phyloP scores from a whole-genome alignment of 2,329 filamentous ascomycete genomes.

The Penicillium sp. region DNA sequence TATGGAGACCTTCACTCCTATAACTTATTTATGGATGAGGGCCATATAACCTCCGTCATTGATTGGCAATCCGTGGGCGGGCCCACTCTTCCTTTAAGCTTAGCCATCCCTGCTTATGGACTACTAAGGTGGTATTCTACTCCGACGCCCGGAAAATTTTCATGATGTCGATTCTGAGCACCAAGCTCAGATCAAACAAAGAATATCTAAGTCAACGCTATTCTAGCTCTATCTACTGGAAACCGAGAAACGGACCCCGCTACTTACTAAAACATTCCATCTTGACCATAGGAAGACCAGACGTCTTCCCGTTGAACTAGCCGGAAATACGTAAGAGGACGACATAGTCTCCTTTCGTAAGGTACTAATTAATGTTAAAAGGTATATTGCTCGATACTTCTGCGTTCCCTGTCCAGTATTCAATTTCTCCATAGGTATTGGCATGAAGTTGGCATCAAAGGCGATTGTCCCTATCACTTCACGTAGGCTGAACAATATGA shows the following conservation, averaged over 20 bases:
- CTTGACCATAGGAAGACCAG: conserved; percentile 23
- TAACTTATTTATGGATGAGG: conserved; percentile 41
- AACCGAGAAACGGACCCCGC: conserved; percentile 15
- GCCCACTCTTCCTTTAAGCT: conserved; percentile 25
- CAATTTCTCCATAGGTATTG: conserved; percentile 16
- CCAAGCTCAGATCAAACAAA: conserved; percentile 13
- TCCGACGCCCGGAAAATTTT: conserved; percentile 26
- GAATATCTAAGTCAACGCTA: conserved; percentile 23
- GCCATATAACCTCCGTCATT: conserved; percentile 40
- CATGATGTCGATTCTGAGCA: conserved; percentile 13
- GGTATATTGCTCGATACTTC: conserved; percentile 5
- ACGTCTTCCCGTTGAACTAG: conserved; percentile 19
- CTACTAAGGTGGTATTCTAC: conserved; percentile 26
- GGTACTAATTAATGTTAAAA: conserved; percentile 26
- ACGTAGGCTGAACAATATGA: conserved; percentile 19
- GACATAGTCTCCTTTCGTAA: conserved; percentile 25
- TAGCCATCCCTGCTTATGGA: conserved; percentile 23
- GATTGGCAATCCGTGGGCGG: conserved; percentile 42
- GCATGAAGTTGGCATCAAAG: conserved; percentile 18
- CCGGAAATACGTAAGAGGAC: conserved; percentile 25
- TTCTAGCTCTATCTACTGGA: conserved; percentile 23
- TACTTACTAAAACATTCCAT: conserved; percentile 19
- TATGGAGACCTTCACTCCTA: conserved; percentile 40
- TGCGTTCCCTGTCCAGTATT: background rate
- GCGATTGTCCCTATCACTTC: conserved; percentile 23